Evolutionary conservation across 352 stramenopile genomes (phyloP).

Genomic region (Pythium folliculosum): DNA sequence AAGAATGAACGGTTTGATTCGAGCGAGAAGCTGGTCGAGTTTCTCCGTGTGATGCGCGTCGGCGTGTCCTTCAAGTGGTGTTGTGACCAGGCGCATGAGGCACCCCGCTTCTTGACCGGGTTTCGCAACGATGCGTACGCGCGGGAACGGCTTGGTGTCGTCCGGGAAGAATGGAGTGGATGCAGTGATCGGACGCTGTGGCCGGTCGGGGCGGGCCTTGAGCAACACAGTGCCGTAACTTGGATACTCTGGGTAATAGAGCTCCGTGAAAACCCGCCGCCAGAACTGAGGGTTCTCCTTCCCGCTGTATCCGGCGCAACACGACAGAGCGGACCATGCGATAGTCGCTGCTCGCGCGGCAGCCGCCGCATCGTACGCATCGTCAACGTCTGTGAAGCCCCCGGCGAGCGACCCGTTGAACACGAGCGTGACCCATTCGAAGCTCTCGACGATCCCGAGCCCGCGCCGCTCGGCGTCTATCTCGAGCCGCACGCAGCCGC

Average conservation of each 20-base stretch:
- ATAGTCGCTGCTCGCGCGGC: not conserved
- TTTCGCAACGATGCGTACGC: not conserved
- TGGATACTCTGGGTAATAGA: not conserved
- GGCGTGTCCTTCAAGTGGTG: not conserved
- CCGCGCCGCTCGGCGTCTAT: not conserved
- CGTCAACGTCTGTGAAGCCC: not conserved
- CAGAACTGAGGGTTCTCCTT: constrained; percentile 14
- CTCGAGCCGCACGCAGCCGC: constrained; percentile 15
- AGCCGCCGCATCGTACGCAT: not conserved
- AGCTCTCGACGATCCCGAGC: constrained; percentile 4
- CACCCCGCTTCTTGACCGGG: not conserved
- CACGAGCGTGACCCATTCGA: constrained; percentile 21
- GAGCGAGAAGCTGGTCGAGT: no score
- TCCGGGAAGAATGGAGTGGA: no score
- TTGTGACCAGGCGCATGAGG: not conserved
- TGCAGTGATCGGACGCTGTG: no score
- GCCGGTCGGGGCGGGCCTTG: no score
- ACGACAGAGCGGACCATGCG: constrained; percentile 7
- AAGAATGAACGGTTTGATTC: no score
- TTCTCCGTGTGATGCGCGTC: no score
- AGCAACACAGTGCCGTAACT: no score
- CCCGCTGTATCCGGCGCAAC: not conserved
- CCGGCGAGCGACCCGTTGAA: constrained; percentile 2
- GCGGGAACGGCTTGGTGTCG: not conserved
- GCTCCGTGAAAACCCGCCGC: constrained; percentile 4